These are phyloP conservation scores for Naegleria fowleri DNA, from an alignment of 208 protist species.

Conservation along the genomic window DNA sequence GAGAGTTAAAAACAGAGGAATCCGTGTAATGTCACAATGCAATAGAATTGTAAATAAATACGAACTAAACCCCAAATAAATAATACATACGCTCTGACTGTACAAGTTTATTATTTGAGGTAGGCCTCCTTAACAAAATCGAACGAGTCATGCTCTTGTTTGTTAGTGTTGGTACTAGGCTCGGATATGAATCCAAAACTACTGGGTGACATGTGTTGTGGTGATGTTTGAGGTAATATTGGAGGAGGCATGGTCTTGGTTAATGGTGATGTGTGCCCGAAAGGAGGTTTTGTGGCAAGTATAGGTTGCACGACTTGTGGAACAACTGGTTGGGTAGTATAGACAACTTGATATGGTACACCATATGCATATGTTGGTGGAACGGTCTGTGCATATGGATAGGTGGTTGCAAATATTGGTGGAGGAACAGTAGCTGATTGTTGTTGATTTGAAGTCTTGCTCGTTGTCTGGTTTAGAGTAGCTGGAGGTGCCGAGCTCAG, in stretches of 20 bases:
- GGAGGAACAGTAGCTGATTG: not conserved
- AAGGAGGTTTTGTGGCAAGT: too few relatives aligned
- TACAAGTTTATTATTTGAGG: not conserved
- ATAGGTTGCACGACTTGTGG: not conserved
- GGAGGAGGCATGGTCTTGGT: too few relatives aligned
- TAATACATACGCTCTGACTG: too few relatives aligned
- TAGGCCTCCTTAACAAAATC: conserved; percentile 17
- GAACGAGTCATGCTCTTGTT: not conserved
- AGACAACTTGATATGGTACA: not conserved
- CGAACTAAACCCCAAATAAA: not conserved
- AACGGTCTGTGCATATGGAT: not conserved
- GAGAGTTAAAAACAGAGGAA: not conserved
- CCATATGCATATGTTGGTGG: not conserved
- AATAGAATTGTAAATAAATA: not conserved
- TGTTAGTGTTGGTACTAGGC: too few relatives aligned
- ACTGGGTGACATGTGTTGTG: too few relatives aligned
- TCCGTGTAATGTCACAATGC: not conserved
- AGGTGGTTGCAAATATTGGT: not conserved
- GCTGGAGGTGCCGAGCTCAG: not conserved
- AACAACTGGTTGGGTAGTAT: not conserved
- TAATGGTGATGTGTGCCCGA: too few relatives aligned
- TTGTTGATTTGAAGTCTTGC: not conserved
- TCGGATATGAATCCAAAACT: too few relatives aligned
- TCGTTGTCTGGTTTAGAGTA: too few relatives aligned
- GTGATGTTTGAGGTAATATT: too few relatives aligned